Evolutionary conservation across 2,329 filamentous ascomycete genomes (phyloP), one percentile per base, ranked within the genome.

Genomic region (Pseudogymnoascus sp.): DNA sequence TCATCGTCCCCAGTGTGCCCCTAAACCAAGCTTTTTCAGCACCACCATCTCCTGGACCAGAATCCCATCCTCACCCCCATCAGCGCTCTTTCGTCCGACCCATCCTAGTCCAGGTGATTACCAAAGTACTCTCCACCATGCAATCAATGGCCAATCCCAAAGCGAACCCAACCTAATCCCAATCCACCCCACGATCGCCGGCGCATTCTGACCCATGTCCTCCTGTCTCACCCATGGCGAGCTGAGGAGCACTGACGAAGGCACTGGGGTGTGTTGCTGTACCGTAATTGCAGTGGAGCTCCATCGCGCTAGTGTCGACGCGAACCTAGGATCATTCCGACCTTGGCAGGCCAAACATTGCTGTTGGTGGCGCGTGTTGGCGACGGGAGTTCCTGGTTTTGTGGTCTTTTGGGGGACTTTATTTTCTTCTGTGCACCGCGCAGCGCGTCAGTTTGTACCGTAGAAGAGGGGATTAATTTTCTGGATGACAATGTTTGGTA

Each of bases 311-410:
- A 52, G 27, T 21, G 2, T 12, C 27, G 27, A 33, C 45, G 45
- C n/a, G 45, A 52, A 18, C n/a, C 27, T 31, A 13, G 27, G 45
- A 52, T 52, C 15, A 52, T 52, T 15, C n/a, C 4, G 45, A 52
- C 45, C 45, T 52, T 52, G 45, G 45, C 45, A 31, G 45, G n/a
- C 5, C 12, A 31, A 31, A 52, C 45, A 52, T 12, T 31, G 7
- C 4, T 31, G 27, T 15, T 45, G 40, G 12, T 25, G 45, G 27
- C 45, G 45, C 45, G 45, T 52, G 45, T 52, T 52, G 45, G 45
- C 45, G 45, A 52, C 45, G 45, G 45, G 45, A 52, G 45, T 52
- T 31, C 25, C 45, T 52, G 27, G 45, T 52, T 9, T 52, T 52
- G 45, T 27, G 45, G 45, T n/a, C 18, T 42, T 42, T 42, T 5